A percentile compares a stretch with the other conserved stretches of the same genome.
Evolutionary conservation across 192 early-diverging fungal genomes (phyloP).

Genomic region (Neocallimastix lanati): DNA sequence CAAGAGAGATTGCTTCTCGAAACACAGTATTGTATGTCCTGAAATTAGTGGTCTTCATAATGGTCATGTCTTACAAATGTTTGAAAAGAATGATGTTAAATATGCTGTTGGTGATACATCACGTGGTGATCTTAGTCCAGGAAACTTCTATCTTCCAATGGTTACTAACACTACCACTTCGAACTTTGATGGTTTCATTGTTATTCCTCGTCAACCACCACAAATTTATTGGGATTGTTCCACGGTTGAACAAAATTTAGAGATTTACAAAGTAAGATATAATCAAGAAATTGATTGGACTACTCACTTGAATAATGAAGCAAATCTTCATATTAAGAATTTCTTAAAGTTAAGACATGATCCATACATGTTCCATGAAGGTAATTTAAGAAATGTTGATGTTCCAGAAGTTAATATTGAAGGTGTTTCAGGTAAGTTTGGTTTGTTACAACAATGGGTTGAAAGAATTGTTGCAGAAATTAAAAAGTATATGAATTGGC

Average conservation of each 20-base stretch:
- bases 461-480: not conserved
- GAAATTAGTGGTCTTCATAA: not conserved
- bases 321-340: not conserved
- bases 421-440: not conserved
- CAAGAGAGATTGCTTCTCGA: not conserved
- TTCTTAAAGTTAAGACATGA: too few relatives aligned
- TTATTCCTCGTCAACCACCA: not conserved
- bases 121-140: not conserved
- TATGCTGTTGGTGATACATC: not conserved
- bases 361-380: too few relatives aligned
- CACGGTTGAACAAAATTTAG: not conserved
- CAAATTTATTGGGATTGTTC: not conserved
- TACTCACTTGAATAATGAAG: not conserved
- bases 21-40: not conserved
- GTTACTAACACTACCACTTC: not conserved
- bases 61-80: too few relatives aligned
- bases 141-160: not conserved
- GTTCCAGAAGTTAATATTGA: not conserved
- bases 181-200: not conserved
- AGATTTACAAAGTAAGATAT: too few relatives aligned
- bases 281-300: not conserved
- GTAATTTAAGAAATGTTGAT: too few relatives aligned
- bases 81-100: not conserved
- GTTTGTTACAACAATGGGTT: too few relatives aligned
- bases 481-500: not conserved